Evolutionary conservation across 306 rosid species (phyloP), one percentile per base, ranked within the genome.

Genomic region (Senna tora): DNA sequence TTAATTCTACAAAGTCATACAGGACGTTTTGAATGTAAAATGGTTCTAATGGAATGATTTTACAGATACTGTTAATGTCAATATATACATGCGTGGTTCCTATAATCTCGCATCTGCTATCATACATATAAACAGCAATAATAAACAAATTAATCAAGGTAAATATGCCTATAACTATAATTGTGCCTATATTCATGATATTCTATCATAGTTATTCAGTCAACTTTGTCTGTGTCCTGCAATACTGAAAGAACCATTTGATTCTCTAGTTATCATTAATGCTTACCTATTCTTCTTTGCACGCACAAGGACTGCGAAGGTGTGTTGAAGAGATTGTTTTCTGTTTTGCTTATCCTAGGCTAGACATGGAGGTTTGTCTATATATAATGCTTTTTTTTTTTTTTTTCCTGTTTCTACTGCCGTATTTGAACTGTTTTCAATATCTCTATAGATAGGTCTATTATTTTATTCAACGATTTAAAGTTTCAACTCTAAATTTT

Each of bases 311-410:
- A 34, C 69, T 84, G 79, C 88, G 90, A 12, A 82, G 86, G 67
- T 86, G 92, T 1, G 84, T 93, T 50, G 96, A 91, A 79, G 98
- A 93, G 85, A 89, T 93, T 59, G 94, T 90, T 55, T 93, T 93
- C 82, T 89, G 78, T 75, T 87, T 69, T 83, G 87, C 97, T 71
- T 93, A 87, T 72, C 98, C 97, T 39, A 79, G 98, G 81, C 97
- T 93, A 33, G 97, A 93, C 69, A 87, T 86, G 94, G 97, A 89
- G 98, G 98, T 90, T 59, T 41, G 83, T 67, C 64, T 43, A 13
- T 16, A 13, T 13, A 39, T n/a, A n/a, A 39, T 52, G 36, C 55
- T 30, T 22, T 73, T 78, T 77, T 72, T 12, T 36, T 39, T 25
- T 1, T 36, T 36, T n/a, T n/a, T n/a, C n/a, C n/a, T n/a, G n/a